Conservation (phyloP, 2,329 filamentous ascomycete species). For the Nigrospora oryzae region DNA sequence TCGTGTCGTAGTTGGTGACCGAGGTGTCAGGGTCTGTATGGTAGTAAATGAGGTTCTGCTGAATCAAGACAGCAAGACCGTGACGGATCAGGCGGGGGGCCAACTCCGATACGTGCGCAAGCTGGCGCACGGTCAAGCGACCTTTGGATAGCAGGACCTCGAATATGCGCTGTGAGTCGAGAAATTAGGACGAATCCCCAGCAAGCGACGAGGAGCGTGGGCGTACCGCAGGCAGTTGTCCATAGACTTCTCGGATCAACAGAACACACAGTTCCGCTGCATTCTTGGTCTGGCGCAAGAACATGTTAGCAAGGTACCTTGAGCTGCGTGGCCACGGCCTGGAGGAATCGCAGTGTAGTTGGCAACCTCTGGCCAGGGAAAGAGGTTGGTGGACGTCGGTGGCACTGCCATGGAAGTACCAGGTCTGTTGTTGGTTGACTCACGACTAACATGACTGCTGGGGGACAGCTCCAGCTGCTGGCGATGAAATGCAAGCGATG, state of each 20-base stretch:
- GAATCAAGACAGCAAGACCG: constrained; percentile 75
- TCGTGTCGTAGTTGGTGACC: constrained; percentile 73
- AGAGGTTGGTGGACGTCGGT: too few species aligned
- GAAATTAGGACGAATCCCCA: constrained; percentile 1
- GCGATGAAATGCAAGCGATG: constrained; percentile 13
- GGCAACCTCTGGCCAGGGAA: too few species aligned
- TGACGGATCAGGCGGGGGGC: constrained; percentile 68
- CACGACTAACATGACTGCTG: constrained; percentile 20
- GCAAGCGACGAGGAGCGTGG: constrained; percentile 1
- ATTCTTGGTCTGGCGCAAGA: constrained; percentile 52
- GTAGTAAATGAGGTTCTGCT: constrained; percentile 79
- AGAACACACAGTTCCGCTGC: constrained; percentile 83
- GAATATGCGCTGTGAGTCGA: constrained; percentile 65
- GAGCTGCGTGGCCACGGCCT: too few species aligned
- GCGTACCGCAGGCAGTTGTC: constrained; percentile 80
- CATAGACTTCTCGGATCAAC: constrained; percentile 81
- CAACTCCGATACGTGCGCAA: constrained; percentile 66
- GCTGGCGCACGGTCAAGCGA: constrained; percentile 60
- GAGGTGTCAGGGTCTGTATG: constrained; percentile 54
- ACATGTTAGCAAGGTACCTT: constrained; percentile 13
- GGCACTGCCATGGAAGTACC: too few species aligned
- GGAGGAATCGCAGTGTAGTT: too few species aligned
- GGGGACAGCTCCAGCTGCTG: background rate
- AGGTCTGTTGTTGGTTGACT: constrained; percentile 11
- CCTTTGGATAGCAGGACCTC: constrained; percentile 70